Conservation (phyloP, 495 filamentous ascomycete species). For the Tuber umbilicatum region DNA sequence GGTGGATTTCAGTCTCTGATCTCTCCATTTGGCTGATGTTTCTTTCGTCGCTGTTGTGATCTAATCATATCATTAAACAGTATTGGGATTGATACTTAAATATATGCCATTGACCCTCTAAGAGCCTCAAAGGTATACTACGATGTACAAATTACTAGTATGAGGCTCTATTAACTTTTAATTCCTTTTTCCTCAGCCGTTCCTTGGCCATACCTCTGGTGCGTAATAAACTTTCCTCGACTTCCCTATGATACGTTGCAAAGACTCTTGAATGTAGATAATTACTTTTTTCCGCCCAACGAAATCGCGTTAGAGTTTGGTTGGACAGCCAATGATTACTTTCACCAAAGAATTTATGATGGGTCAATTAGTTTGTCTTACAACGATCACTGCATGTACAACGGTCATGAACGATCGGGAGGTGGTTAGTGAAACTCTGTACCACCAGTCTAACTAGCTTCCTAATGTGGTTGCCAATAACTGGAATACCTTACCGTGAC, state of each 20-base stretch:
- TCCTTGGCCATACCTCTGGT: background rate
- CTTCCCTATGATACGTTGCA: background rate
- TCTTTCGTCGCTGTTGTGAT: background rate
- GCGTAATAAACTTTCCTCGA: background rate
- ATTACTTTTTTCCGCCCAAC: background rate
- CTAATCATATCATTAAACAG: background rate
- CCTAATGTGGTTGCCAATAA: background rate
- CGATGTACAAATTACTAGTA: background rate
- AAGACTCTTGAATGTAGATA: background rate
- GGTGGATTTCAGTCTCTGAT: background rate
- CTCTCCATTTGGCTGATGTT: background rate
- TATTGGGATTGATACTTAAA: background rate
- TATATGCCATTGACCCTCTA: background rate
- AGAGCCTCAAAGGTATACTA: background rate
- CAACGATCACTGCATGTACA: conserved; percentile 1
- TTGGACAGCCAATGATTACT: background rate
- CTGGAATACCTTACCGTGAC: background rate
- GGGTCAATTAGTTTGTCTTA: conserved; percentile 3
- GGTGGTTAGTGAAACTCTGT: conserved; percentile 5
- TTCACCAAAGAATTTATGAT: background rate
- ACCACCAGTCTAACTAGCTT: background rate
- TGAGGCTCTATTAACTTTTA: background rate
- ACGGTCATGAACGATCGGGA: background rate
- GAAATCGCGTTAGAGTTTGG: background rate
- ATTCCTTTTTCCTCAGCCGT: background rate